phyloP scores from a whole-genome alignment of 805 yeast genomes.

The Clavispora asparagi region DNA sequence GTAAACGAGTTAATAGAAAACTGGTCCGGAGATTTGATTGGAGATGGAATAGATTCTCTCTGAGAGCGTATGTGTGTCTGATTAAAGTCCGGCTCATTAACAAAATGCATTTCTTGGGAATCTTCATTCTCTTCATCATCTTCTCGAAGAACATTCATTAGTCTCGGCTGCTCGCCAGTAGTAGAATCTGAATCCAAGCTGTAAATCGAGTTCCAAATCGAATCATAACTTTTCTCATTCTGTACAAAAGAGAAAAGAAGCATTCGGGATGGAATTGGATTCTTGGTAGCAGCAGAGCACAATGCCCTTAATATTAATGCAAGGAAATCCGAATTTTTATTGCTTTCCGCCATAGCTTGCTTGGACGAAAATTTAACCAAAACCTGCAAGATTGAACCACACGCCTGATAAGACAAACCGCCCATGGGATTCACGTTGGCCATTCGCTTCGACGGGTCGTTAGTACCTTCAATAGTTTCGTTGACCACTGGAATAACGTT shows the following conservation, averaged over 20 bases:
- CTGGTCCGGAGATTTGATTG: neutral
- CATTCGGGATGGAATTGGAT: constrained; percentile 49
- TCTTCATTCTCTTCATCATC: neutral
- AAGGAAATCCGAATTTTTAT: constrained; percentile 48
- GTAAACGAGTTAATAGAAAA: neutral
- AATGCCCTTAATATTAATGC: constrained; percentile 56
- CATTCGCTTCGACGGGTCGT: constrained; percentile 19
- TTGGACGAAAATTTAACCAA: constrained; percentile 33
- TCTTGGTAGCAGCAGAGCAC: constrained; percentile 46
- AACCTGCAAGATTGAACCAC: constrained; percentile 41
- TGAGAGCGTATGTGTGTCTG: neutral
- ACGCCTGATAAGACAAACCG: constrained; percentile 49
- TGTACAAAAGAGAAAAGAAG: constrained; percentile 47
- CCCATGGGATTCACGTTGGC: constrained; percentile 31
- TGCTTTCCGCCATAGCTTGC: constrained; percentile 30
- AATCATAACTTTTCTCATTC: constrained; percentile 33
- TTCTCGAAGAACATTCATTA: constrained; percentile 4
- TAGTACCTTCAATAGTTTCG: constrained; percentile 5
- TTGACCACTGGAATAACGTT: constrained; percentile 46
- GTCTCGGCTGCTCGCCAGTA: constrained; percentile 15
- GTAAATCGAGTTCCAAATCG: constrained; percentile 29
- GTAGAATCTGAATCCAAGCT: constrained; percentile 21
- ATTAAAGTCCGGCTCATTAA: neutral
- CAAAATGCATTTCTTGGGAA: neutral
- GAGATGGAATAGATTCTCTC: neutral